These are phyloP conservation scores for Saccharomycopsis schoenii DNA, from an alignment of 805 yeast species.

Conservation along the genomic window DNA sequence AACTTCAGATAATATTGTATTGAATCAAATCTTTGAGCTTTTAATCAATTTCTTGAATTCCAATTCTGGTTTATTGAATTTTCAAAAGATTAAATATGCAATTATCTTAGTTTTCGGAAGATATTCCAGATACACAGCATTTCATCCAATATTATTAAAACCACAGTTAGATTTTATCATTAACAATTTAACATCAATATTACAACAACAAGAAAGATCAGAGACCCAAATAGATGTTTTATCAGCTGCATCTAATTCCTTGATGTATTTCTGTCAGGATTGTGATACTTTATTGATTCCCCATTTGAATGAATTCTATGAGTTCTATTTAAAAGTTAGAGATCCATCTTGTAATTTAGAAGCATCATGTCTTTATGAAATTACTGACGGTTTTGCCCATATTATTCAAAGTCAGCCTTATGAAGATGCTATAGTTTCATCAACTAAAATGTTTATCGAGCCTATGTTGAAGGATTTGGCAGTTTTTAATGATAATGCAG, in stretches of 20 bases:
- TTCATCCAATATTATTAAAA: constrained; percentile 63
- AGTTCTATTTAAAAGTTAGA: constrained; percentile 52
- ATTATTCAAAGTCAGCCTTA: constrained; percentile 55
- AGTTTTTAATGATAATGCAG: constrained; percentile 18
- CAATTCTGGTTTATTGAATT: constrained; percentile 34
- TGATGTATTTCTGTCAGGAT: constrained; percentile 91
- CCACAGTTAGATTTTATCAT: constrained; percentile 78
- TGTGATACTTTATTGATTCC: constrained; percentile 58
- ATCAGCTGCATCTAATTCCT: constrained; percentile 84
- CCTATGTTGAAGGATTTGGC: constrained; percentile 48
- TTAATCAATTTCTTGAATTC: constrained; percentile 62
- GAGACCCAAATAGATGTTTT: constrained; percentile 36
- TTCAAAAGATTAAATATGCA: constrained; percentile 69
- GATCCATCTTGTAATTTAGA: constrained; percentile 39
- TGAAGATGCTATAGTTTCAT: constrained; percentile 38
- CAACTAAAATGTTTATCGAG: constrained; percentile 52
- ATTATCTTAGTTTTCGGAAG: constrained; percentile 92
- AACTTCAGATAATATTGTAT: constrained; percentile 45
- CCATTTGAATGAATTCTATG: constrained; percentile 64
- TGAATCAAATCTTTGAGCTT: constrained; percentile 51
- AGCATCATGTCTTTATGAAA: constrained; percentile 59
- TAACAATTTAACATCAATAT: constrained; percentile 47
- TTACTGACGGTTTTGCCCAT: constrained; percentile 84
- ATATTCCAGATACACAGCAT: constrained; percentile 89
- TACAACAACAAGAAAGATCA: constrained; percentile 21